A percentile compares a stretch with the other conserved stretches of the same genome.
Evolutionary conservation across 306 rosid species (phyloP).

Genomic region (Cicer chorassanicum): DNA sequence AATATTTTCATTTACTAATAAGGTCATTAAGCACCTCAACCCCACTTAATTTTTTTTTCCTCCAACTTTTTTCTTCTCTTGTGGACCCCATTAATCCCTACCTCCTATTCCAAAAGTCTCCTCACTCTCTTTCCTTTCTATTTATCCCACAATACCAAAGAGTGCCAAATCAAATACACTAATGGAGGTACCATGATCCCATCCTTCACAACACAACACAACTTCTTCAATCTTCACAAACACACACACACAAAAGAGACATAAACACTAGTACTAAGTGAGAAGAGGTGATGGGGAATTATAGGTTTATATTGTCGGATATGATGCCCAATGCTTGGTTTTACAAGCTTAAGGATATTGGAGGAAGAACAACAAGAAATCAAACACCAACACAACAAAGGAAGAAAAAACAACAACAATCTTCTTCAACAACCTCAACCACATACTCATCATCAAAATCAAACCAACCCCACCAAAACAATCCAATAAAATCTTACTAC

Average conservation of each 20-base stretch:
- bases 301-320: conserved; percentile 76
- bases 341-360: conserved; percentile 77
- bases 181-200: conserved; percentile 36
- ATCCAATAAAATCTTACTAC: conserved; percentile 80
- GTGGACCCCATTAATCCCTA: conserved; percentile 56
- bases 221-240: too few relatives aligned
- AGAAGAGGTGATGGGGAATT: conserved; percentile 64
- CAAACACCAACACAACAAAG: conserved; percentile 39
- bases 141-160: conserved; percentile 35
- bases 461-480: conserved; percentile 51
- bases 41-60: conserved; percentile 42
- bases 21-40: conserved; percentile 35
- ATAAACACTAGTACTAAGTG: not conserved
- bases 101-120: conserved; percentile 50
- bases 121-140: conserved; percentile 39
- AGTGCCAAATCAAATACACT: conserved; percentile 38
- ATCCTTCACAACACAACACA: conserved; percentile 27
- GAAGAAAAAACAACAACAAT: conserved; percentile 57
- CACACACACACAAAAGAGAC: too few relatives aligned
- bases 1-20: conserved; percentile 31
- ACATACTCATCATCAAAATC: conserved; percentile 43
- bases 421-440: conserved; percentile 46
- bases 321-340: conserved; percentile 96
- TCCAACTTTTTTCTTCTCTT: conserved; percentile 43
- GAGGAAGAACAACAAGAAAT: conserved; percentile 54